Evolutionary conservation across 2,329 filamentous ascomycete species (phyloP).

Genomic region (Talaromyces atroroseus): DNA sequence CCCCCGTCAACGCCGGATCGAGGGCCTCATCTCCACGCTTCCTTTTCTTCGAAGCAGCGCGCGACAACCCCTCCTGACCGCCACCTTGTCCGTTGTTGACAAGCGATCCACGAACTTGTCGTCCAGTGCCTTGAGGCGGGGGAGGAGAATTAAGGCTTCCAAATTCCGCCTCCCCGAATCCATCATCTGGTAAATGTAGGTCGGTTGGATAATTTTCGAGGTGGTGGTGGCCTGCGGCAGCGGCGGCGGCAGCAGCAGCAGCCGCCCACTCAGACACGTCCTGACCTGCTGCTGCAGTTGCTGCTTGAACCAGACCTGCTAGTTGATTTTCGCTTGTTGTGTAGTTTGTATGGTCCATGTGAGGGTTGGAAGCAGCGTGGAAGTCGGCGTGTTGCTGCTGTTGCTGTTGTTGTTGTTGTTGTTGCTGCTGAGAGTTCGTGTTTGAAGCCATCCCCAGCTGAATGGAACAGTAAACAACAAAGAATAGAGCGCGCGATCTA

Average conservation of each 20-base stretch:
- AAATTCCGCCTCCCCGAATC: conserved; percentile 33
- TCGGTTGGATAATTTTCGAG: conserved; percentile 36
- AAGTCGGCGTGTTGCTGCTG: conserved; percentile 27
- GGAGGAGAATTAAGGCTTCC: conserved; percentile 20
- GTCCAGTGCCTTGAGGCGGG: conserved; percentile 11
- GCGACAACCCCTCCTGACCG: conserved; percentile 27
- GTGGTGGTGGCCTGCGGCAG: conserved; percentile 36
- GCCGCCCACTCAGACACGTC: conserved; percentile 39
- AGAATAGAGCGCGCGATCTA: not conserved
- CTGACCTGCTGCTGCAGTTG: conserved; percentile 40
- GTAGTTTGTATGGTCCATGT: conserved; percentile 32
- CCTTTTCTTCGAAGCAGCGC: conserved; percentile 35
- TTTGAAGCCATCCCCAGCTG: conserved; percentile 3
- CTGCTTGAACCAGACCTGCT: conserved; percentile 42
- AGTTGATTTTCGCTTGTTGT: conserved; percentile 39
- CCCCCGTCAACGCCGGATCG: conserved; percentile 30
- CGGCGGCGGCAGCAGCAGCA: conserved; percentile 44
- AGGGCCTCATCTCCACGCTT: conserved; percentile 37
- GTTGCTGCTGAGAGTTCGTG: conserved; percentile 21
- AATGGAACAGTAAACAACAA: not conserved
- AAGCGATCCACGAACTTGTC: conserved; percentile 24
- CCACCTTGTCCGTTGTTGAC: conserved; percentile 25
- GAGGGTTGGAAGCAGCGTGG: conserved; percentile 21
- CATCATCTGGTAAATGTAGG: conserved; percentile 36
- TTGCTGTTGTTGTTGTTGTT: conserved; percentile 20